A percentile compares a stretch with the other conserved stretches of the same genome.
phyloP scores from a whole-genome alignment of 768 basidiomycete species.

The Ramaria rubella region DNA sequence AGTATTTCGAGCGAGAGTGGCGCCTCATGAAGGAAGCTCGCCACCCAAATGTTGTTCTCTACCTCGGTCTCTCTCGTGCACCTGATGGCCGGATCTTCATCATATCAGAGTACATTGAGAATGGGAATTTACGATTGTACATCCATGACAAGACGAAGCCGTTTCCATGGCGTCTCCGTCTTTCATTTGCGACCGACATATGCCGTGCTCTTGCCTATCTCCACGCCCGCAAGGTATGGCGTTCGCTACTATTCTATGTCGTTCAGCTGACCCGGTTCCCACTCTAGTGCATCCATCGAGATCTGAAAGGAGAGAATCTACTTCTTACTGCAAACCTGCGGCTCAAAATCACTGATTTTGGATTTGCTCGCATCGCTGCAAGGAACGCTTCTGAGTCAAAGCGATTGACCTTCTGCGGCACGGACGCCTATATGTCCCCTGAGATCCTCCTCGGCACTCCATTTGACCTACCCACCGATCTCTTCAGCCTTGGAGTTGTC shows the following conservation, averaged over 20 bases:
- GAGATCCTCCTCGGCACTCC: slow-evolving; percentile 89
- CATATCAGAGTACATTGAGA: slow-evolving; percentile 91
- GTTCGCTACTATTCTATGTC: background rate
- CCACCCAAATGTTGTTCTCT: slow-evolving; percentile 89
- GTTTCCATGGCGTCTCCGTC: slow-evolving; percentile 88
- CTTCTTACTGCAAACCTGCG: slow-evolving; percentile 92
- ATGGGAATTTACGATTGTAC: slow-evolving; percentile 84
- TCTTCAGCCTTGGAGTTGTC: slow-evolving; percentile 89
- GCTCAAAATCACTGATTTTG: slow-evolving; percentile 98
- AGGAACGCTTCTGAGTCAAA: slow-evolving; percentile 85
- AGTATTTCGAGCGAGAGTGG: slow-evolving; percentile 99
- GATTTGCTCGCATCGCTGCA: slow-evolving; percentile 91
- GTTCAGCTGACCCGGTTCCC: too few species aligned
- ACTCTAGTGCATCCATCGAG: slow-evolving; percentile 57
- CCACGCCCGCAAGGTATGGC: slow-evolving; percentile 68
- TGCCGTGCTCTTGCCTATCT: slow-evolving; percentile 94
- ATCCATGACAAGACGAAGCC: slow-evolving; percentile 79
- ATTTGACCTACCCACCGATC: slow-evolving; percentile 91
- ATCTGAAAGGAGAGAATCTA: slow-evolving; percentile 96
- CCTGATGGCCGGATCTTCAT: slow-evolving; percentile 89
- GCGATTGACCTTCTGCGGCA: slow-evolving; percentile 81
- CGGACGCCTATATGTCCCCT: slow-evolving; percentile 94
- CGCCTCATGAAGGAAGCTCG: slow-evolving; percentile 92
- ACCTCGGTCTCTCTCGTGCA: slow-evolving; percentile 82
- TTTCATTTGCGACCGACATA: slow-evolving; percentile 94